Conservation (phyloP, 805 yeast genomes). For the Sugiyamaella boreocaroliniensis region DNA sequence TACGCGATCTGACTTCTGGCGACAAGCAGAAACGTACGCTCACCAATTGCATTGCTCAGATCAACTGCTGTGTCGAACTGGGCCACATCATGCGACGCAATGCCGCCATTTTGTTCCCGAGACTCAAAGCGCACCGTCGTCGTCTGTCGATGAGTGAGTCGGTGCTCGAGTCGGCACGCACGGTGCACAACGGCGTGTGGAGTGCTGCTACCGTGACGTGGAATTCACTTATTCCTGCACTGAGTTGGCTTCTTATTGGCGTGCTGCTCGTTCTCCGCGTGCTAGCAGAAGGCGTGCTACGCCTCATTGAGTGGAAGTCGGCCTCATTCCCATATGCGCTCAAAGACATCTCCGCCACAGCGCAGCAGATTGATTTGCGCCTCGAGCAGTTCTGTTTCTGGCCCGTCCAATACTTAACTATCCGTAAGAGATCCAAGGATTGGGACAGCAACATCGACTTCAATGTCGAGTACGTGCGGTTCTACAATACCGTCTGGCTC, state of each 20-base stretch:
- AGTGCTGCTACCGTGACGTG: slow-evolving; percentile 3
- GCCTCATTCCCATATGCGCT: slow-evolving; percentile 15
- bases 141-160: slow-evolving; percentile 23
- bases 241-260: slow-evolving; percentile 16
- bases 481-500: slow-evolving; percentile 86
- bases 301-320: slow-evolving; percentile 27
- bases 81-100: slow-evolving; percentile 22
- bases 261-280: slow-evolving; percentile 24
- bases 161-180: slow-evolving; percentile 12
- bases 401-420: slow-evolving; percentile 68
- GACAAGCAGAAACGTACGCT: slow-evolving; percentile 9
- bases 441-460: slow-evolving; percentile 35
- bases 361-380: slow-evolving; percentile 74
- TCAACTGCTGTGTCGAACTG: slow-evolving; percentile 33
- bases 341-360: slow-evolving; percentile 48
- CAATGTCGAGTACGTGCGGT: slow-evolving; percentile 47
- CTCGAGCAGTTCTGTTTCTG: slow-evolving; percentile 68
- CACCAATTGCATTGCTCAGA: slow-evolving; percentile 27
- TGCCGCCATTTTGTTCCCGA: slow-evolving; percentile 24
- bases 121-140: slow-evolving; percentile 16
- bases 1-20: slow-evolving; percentile 4
- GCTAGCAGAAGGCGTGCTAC: slow-evolving; percentile 27
- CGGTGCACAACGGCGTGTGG: slow-evolving; percentile 12
- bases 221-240: slow-evolving; percentile 10
- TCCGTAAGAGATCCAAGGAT: slow-evolving; percentile 37